Conservation (phyloP, 345 rosid genomes). For the Sonneratia caseolaris region DNA sequence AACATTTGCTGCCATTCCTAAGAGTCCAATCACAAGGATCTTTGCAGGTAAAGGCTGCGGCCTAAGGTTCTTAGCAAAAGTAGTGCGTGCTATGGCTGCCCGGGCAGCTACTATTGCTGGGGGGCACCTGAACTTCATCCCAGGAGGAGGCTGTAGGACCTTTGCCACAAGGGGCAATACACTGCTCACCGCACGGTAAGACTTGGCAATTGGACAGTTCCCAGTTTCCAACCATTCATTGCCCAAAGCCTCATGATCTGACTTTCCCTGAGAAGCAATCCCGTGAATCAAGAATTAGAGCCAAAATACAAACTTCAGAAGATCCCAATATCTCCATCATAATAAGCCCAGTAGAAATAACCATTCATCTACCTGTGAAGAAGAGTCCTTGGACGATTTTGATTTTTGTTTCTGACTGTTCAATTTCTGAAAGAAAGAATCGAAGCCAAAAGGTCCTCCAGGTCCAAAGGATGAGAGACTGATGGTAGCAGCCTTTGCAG, state of each 20-base stretch:
- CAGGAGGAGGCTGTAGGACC: slow-evolving; percentile 71
- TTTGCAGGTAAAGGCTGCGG: slow-evolving; percentile 85
- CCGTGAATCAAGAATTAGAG: not conserved
- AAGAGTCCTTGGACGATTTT: slow-evolving; percentile 49
- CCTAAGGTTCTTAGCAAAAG: slow-evolving; percentile 87
- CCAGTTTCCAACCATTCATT: slow-evolving; percentile 84
- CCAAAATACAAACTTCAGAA: not conserved
- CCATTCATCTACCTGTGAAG: slow-evolving; percentile 46
- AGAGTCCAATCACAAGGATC: slow-evolving; percentile 66
- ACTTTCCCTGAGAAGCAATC: slow-evolving; percentile 39
- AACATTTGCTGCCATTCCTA: slow-evolving; percentile 93
- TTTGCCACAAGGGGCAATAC: slow-evolving; percentile 83
- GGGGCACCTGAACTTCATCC: slow-evolving; percentile 61
- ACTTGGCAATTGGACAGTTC: slow-evolving; percentile 89
- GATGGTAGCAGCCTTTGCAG: slow-evolving; percentile 91
- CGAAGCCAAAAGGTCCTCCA: slow-evolving; percentile 81
- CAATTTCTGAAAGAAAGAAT: slow-evolving; percentile 58
- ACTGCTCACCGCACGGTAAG: slow-evolving; percentile 66
- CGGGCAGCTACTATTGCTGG: slow-evolving; percentile 77
- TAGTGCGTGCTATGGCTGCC: slow-evolving; percentile 77
- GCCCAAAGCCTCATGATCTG: slow-evolving; percentile 64
- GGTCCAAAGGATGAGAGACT: slow-evolving; percentile 89
- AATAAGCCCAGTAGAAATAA: not conserved
- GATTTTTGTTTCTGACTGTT: slow-evolving; percentile 46
- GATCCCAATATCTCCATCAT: not conserved